Evolutionary conservation across 768 basidiomycete genomes (phyloP), one percentile per base, ranked within the genome.

Genomic region (Kwoniella europaea): DNA sequence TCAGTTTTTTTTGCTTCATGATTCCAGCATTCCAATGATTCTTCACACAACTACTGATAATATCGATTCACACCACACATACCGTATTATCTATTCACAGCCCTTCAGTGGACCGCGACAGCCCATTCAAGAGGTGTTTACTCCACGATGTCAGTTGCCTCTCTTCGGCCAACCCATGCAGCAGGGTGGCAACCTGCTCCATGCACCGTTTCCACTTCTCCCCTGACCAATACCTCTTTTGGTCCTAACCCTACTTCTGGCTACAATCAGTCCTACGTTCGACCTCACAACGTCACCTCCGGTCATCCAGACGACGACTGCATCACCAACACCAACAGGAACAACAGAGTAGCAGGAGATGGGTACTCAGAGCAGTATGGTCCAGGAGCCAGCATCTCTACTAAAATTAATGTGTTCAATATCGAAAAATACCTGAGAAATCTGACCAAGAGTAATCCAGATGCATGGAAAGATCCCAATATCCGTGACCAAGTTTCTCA

Each of bases 81-180:
- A 35, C 4, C 5, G 35, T 56, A 24, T 56, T 27, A 56, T 27
- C 12, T 2, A 9, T 56, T 27, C 55, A 56, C n/a, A 56, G n/a
- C 55, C n/a, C 55, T 18, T 10, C 16, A 56, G 1, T 56, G 4
- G 5, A 4, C n/a, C 6, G 12, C 24, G n/a, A 18, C 20, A 56
- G n/a, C 27, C 2, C 27, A 5, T 35, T 7, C 5, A 9, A 9
- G 7, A 35, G 6, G 35, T 35, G 35, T 35, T 35, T 9, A 7
- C 35, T 35, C 35, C 35, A 35, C 35, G 24, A 58, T 58, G 57
- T 58, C 57, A 35, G 57, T 58, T 2, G 57, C 57, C 57, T 15
- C 57, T 35, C 22, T 27, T 35, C 13, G 13, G 10, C 20, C 57
- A 16, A 16, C 57, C 22, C 22, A 35, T 27, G 18, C 13, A 13